Percentiles rank a stretch among this genome's conserved stretches.
Conservation (phyloP, 148 eudicot species). For the Drosera capensis region DNA sequence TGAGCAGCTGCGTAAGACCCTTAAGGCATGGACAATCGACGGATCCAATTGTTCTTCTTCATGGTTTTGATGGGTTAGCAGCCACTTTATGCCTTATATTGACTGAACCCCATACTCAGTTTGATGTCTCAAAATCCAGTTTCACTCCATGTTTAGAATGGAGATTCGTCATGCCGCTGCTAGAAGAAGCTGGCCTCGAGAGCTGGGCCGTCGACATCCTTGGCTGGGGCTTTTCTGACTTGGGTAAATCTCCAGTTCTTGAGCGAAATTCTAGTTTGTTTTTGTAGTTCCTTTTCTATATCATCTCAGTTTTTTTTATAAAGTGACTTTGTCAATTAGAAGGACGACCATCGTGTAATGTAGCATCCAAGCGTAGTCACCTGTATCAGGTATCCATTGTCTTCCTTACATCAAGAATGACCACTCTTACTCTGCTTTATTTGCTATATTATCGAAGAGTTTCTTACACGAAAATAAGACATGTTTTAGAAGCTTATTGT, state of each 20-base stretch:
- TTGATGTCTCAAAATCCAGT: slow-evolving; percentile 6
- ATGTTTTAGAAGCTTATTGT: too few relatives aligned
- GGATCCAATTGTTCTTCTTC: slow-evolving; percentile 76
- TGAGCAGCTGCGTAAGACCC: slow-evolving; percentile 93
- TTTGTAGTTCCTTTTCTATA: neutral
- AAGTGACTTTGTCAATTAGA: slow-evolving; percentile 18
- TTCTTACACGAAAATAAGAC: too few relatives aligned
- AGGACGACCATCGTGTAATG: slow-evolving; percentile 55
- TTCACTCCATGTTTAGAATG: slow-evolving; percentile 96
- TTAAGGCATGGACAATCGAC: slow-evolving; percentile 19
- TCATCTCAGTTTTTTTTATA: neutral
- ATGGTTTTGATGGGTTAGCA: slow-evolving; percentile 62
- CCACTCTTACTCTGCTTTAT: neutral
- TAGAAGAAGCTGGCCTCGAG: slow-evolving; percentile 78
- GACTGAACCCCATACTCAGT: too few relatives aligned
- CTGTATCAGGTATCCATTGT: slow-evolving; percentile 54
- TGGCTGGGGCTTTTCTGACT: slow-evolving; percentile 92
- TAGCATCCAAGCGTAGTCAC: slow-evolving; percentile 76
- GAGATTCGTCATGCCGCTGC: slow-evolving; percentile 82
- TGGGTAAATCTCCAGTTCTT: slow-evolving; percentile 65
- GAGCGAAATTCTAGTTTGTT: neutral
- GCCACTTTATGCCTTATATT: neutral
- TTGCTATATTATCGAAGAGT: too few relatives aligned
- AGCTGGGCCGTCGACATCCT: slow-evolving; percentile 91
- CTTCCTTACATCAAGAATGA: slow-evolving; percentile 6